Percentiles rank a stretch among this genome's conserved stretches.
These are phyloP conservation scores for Pistacia atlantica DNA, from an alignment of 345 rosid species.

Conservation along the genomic window DNA sequence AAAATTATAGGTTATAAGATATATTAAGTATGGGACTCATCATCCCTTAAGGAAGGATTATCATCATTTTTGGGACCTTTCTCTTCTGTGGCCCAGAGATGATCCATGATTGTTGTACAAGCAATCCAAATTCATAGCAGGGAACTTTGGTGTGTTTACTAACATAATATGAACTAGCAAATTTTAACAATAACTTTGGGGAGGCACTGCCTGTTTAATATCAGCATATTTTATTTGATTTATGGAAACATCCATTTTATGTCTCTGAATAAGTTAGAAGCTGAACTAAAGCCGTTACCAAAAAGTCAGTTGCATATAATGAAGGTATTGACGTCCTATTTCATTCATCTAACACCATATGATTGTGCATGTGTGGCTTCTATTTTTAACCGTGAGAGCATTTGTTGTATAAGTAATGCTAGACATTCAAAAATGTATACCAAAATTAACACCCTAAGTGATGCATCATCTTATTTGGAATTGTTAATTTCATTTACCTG, in stretches of 20 bases:
- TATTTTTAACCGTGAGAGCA: neutral
- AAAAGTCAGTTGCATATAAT: neutral
- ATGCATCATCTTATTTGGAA: too few relatives aligned
- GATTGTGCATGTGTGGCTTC: neutral
- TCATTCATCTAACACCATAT: neutral
- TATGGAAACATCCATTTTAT: neutral
- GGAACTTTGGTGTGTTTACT: neutral
- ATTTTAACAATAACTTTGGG: neutral
- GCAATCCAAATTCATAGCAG: neutral
- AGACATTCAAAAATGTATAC: too few relatives aligned
- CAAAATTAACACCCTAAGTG: too few relatives aligned
- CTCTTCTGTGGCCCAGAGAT: slow-evolving; percentile 15
- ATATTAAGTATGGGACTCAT: neutral
- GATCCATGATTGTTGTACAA: slow-evolving; percentile 3
- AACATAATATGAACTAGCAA: neutral
- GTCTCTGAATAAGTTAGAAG: slow-evolving; percentile 11
- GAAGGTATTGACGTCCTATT: neutral
- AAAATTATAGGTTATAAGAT: neutral
- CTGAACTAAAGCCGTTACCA: neutral
- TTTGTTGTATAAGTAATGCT: neutral
- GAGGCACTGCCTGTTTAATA: neutral
- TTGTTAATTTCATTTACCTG: too few relatives aligned
- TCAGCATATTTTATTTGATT: neutral
- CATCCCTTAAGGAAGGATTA: slow-evolving; percentile 3
- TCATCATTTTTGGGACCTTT: slow-evolving; percentile 7